Evolutionary conservation across 2,329 filamentous ascomycete genomes (phyloP), one percentile per base, ranked within the genome.

Genomic region (Bimuria novae-zelandiae): DNA sequence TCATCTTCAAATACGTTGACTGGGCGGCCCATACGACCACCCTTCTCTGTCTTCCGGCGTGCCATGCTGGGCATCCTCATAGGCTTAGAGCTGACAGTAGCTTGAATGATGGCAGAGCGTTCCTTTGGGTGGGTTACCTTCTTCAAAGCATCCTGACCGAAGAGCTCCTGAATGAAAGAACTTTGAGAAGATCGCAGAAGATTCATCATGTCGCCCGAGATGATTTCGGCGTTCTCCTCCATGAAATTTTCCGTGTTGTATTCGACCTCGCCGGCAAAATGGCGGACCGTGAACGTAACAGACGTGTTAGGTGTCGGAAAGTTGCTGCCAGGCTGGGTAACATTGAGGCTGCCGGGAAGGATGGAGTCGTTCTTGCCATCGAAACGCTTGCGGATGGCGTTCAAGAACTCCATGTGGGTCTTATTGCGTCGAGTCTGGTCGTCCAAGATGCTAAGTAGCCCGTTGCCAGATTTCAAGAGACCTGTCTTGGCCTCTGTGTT

Each of bases 221-320:
- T 94, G 57, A 96, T 86, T 72, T 99, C 94, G 48, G 92, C 91
- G 61, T 99, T 99, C 75, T 96, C 92, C 73, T 99, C 94, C 2
- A 97, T 83, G 19, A 99, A 79, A 4, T 90, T 90, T 63, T 88
- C 88, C 55, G 95, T 84, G 2, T 90, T 87, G 69, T 99, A 99
- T 56, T 99, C 94, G 4, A 99, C 90, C 71, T 97, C 94, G 45
- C 94, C 94, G 33, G 93, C 93, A 74, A 95, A 99, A 74, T 99
- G 94, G 74, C 89, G 92, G 51, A 99, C 87, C 0, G 92, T 92
- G 76, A 99, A 99, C 8, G 84, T 84, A 4, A 91, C 88, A 0
- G 89, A 82, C 0, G 84, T 82, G 74, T 95, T 95, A 56, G 90
- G 88, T 0, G 92, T 93, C 44, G 88, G 79, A 74, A 96, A 96